Evolutionary conservation across 2,329 filamentous ascomycete genomes (phyloP).

Genomic region (Emydomyces testavorans): DNA sequence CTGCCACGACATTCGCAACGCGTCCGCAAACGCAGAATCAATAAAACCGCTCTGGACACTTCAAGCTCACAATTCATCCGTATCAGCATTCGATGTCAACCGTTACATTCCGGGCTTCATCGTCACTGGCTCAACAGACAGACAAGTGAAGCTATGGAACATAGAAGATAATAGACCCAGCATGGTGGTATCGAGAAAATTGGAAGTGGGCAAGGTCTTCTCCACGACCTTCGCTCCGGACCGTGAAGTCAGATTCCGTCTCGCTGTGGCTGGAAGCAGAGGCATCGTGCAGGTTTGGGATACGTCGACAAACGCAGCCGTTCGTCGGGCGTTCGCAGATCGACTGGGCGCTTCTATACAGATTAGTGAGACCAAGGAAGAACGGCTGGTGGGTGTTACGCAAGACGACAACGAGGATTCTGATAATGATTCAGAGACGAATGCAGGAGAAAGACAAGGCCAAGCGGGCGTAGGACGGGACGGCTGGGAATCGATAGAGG

Average conservation of each 20-base stretch:
- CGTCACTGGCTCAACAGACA: constrained; percentile 86
- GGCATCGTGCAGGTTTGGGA: constrained; percentile 92
- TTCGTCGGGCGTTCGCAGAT: constrained; percentile 70
- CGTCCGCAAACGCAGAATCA: constrained; percentile 57
- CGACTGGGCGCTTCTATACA: constrained; percentile 45
- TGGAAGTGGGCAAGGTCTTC: constrained; percentile 92
- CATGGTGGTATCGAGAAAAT: constrained; percentile 81
- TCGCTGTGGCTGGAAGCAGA: constrained; percentile 90
- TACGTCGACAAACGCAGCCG: constrained; percentile 80
- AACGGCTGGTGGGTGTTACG: constrained; percentile 66
- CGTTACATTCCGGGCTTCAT: constrained; percentile 80
- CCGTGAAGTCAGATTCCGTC: constrained; percentile 75
- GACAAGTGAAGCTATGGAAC: constrained; percentile 95
- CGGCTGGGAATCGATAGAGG: constrained; percentile 47
- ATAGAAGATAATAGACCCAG: constrained; percentile 67
- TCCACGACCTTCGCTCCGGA: constrained; percentile 84
- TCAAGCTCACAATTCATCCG: constrained; percentile 85
- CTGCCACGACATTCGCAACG: constrained; percentile 74
- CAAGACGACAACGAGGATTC: constrained; percentile 55
- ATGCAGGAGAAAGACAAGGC: constrained; percentile 30
- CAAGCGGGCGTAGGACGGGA: constrained; percentile 36
- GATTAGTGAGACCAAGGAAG: constrained; percentile 50
- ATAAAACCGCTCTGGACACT: constrained; percentile 88
- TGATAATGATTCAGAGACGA: constrained; percentile 46
- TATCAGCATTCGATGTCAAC: constrained; percentile 91